phyloP scores from a whole-genome alignment of 2,329 filamentous ascomycete genomes.

The Fusarium decemcellulare region DNA sequence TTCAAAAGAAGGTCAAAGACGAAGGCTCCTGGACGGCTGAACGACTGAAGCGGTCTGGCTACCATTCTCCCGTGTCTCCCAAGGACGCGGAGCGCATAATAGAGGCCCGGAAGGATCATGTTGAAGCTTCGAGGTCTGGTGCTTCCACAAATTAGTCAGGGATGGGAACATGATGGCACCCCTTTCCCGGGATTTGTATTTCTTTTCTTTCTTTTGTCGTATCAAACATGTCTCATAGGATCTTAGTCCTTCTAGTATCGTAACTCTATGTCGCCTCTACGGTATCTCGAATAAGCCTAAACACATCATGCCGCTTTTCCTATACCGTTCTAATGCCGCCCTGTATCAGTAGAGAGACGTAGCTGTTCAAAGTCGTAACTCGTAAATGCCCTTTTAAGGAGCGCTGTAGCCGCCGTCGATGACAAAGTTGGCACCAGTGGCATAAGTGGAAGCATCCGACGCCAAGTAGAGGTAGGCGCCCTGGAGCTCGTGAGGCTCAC shows the following conservation, averaged over 20 bases:
- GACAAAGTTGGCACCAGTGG: constrained; percentile 51
- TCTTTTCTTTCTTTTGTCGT: background rate
- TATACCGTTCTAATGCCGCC: background rate
- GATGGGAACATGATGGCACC: background rate
- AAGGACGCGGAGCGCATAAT: background rate
- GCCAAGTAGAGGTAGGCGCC: constrained; percentile 46
- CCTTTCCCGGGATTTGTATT: background rate
- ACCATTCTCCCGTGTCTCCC: constrained; percentile 26
- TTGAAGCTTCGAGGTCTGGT: too few species aligned
- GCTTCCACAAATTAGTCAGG: background rate
- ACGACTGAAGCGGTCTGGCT: background rate
- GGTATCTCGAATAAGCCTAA: constrained; percentile 6
- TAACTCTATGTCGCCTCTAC: background rate
- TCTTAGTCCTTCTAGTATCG: constrained; percentile 4
- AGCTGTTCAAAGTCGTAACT: background rate
- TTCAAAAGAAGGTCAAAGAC: background rate
- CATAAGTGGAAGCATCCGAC: constrained; percentile 51
- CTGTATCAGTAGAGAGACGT: background rate
- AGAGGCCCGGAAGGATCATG: too few species aligned
- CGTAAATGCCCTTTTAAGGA: constrained; percentile 20
- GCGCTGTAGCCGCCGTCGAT: constrained; percentile 51
- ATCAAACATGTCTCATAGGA: constrained; percentile 5
- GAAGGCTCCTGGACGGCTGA: background rate
- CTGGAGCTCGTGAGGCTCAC: constrained; percentile 46
- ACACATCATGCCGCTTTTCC: constrained; percentile 6